Base-by-base conservation (phyloP, 2,329 filamentous ascomycete species). In the Fusarium pseudocircinatum region DNA sequence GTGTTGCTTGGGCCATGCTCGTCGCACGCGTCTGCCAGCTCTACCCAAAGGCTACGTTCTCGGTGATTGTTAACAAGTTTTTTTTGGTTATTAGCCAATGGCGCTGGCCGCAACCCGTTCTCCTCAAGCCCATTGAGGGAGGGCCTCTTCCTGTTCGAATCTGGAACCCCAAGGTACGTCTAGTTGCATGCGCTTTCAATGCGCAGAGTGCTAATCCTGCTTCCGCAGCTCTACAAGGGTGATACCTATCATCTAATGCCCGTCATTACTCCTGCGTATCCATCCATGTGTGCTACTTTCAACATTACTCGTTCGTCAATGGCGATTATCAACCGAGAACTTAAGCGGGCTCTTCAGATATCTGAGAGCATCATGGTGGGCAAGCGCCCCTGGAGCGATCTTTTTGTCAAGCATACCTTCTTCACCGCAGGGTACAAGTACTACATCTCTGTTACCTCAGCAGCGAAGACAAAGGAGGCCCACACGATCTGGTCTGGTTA, bases 1-100 rank as follows among this genome's bases (percentile, higher is more conserved):
- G 96, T 83, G 95, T 99, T 44, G 96, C 96, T 10, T 99, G 96
- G 94, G 96, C 96, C 18, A 98, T 99, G 93, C 89, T 99, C 79
- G 95, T 98, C 34, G 96, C 96, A 58, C 90, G 96, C 72, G 94
- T 98, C 46, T 98, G 96, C 82, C 96, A 99, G 82, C 88, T 99
- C 22, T 99, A 98, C 78, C 96, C 96, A 20, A 95, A 94, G 80
- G 96, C 96, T 12, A 94, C 94, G 14, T 93, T 94, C 24, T 94
- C 95, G 3, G 93, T 95, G 30, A 92, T 99, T 63, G 92, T 99
- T 44, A 90, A 92, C 79, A 98, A 97, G 81, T 98, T 99, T 86
- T 99, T 98, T 83, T 88, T 93, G 75, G 92, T 99, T 74, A 94
- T 98, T 85, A 90, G 91, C 73, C 91, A 92, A 73, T 99, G 96